A percentile compares a stretch with the other conserved stretches of the same genome.
Evolutionary conservation across 768 basidiomycete genomes (phyloP).

Genomic region (Leccinum aurantiacum): DNA sequence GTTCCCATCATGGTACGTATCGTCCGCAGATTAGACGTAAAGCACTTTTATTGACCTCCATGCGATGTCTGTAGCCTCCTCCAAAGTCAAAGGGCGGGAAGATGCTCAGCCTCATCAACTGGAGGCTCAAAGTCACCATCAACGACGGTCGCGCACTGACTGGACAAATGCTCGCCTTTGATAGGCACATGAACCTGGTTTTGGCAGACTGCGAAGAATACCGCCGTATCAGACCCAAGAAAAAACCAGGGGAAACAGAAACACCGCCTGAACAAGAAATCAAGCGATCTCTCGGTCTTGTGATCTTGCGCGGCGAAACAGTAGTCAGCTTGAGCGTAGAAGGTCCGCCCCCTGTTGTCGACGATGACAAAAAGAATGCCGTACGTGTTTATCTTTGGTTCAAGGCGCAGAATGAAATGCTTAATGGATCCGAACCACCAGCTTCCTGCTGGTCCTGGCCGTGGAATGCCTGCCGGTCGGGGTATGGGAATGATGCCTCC

Average conservation of each 20-base stretch:
- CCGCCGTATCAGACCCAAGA: conserved; percentile 87
- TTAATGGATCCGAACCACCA: conserved; percentile 35
- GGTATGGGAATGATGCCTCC: conserved; percentile 96
- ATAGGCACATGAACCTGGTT: conserved; percentile 99
- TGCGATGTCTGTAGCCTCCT: conserved; percentile 60
- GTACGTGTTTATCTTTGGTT: conserved; percentile 42
- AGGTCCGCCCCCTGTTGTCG: conserved; percentile 88
- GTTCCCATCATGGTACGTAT: conserved; percentile 59
- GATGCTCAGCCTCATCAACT: conserved; percentile 97
- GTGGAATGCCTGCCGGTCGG: conserved; percentile 94
- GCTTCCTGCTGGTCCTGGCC: conserved; percentile 88
- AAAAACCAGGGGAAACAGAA: conserved; percentile 77
- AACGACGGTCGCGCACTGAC: conserved; percentile 95
- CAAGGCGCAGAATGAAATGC: conserved; percentile 2
- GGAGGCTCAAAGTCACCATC: conserved; percentile 95
- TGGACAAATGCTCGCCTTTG: conserved; percentile 99
- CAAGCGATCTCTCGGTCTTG: conserved; percentile 94
- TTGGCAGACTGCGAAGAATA: conserved; percentile 99
- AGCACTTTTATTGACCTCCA: conserved; percentile 8
- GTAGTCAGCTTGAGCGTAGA: conserved; percentile 95
- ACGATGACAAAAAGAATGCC: conserved; percentile 84
- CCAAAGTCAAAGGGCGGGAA: conserved; percentile 98
- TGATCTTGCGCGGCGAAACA: conserved; percentile 94
- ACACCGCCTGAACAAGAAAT: conserved; percentile 84
- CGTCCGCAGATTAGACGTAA: conserved; percentile 12